Evolutionary conservation across 2,329 filamentous ascomycete species (phyloP), one percentile per base, ranked within the genome.

Genomic region (Ophiostoma perfectum): DNA sequence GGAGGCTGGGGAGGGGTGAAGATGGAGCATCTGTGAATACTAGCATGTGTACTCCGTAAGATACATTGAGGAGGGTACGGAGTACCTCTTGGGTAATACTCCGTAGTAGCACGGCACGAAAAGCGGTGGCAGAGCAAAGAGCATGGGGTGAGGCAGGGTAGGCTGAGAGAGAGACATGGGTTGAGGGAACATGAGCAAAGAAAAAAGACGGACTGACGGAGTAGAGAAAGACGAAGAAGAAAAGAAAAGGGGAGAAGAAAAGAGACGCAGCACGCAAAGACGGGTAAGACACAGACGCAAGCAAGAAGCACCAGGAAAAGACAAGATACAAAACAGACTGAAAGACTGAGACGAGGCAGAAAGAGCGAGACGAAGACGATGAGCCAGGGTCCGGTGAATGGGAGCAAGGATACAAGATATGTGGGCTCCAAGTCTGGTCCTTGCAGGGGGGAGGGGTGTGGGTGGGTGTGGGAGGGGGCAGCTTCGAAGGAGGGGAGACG

Each of bases 391-490:
- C 36, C 60, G n/a, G 68, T 41, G 66, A 63, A 63, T 55, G 66
- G 66, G 63, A 67, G 65, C 66, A 67, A 67, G 68, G 68, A 45
- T 64, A 49, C 36, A 62, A 27, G 66, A 45, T 67, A 63, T 39
- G 58, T 64, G 27, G 66, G 58, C 18, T 62, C 41, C 36, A 44
- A 64, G 36, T 52, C 64, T 68, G 55, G 66, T 70, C 55, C 66
- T 70, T 68, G 68, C 68, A 70, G 68, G 68, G 68, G 66, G 68
- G 65, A 47, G 55, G 55, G 55, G 68, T 66, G 67, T 65, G 60
- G 68, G 60, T 66, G 41, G 55, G 67, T 66, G 66, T 39, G 64
- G 41, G 67, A 42, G 66, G 52, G 58, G 27, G 27, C 27, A 27
- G 27, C 27, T 27, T 41, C 39, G 58, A 62, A 66, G 49, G 68